Percentiles rank a stretch among this genome's conserved stretches.
Conservation (phyloP, 768 basidiomycete species). For the Coprinopsis marcescibilis region DNA sequence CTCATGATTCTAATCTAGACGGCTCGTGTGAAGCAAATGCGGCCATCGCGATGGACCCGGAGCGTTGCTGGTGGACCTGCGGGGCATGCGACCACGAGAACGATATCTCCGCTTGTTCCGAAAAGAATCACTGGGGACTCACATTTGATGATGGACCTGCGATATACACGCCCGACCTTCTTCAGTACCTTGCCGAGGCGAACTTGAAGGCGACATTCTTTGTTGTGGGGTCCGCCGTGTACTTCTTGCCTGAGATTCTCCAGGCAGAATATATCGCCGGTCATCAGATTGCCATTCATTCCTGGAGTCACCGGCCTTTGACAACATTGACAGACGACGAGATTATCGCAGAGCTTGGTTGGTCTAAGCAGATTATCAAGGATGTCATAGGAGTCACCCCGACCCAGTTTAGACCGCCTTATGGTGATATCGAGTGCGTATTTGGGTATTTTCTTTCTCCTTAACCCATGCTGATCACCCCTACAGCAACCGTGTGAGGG, state of each 20-base stretch:
- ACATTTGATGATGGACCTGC: constrained; percentile 78
- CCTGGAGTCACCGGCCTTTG: constrained; percentile 64
- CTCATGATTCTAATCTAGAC: no score
- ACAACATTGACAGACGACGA: constrained; percentile 73
- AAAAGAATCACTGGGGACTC: constrained; percentile 47
- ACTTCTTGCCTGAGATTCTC: constrained; percentile 61
- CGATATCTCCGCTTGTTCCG: constrained; percentile 72
- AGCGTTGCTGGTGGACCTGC: constrained; percentile 77
- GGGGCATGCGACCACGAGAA: constrained; percentile 56
- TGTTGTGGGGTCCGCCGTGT: constrained; percentile 72
- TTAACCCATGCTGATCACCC: constrained; percentile 7
- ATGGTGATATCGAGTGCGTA: constrained; percentile 65
- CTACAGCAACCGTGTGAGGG: constrained; percentile 76
- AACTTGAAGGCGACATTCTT: constrained; percentile 81
- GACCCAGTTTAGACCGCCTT: constrained; percentile 74
- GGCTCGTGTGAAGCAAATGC: constrained; percentile 51
- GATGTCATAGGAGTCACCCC: constrained; percentile 75
- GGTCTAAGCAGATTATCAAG: constrained; percentile 78
- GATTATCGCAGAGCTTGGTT: constrained; percentile 82
- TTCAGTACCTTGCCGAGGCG: constrained; percentile 56
- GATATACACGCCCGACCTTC: constrained; percentile 64
- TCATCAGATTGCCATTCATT: constrained; percentile 69
- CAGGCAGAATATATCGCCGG: constrained; percentile 70
- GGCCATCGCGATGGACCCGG: constrained; percentile 44
- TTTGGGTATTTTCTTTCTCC: neutral